Evolutionary conservation across 495 filamentous ascomycete genomes (phyloP).

Genomic region (Penicillium steckii): DNA sequence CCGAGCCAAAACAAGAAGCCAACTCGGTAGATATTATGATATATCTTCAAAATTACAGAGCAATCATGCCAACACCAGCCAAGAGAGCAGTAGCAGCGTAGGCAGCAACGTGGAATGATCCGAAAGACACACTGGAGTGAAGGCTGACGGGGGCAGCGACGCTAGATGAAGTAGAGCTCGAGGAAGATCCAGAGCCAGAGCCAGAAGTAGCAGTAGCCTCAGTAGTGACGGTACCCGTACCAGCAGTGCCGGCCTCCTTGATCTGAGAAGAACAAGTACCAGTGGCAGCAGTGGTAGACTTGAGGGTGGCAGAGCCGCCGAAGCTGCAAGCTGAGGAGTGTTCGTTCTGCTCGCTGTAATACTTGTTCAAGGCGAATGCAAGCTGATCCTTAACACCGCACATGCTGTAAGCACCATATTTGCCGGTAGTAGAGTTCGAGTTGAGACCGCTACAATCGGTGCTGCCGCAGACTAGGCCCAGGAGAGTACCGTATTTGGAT

Average conservation of each 20-base stretch:
- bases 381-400: constrained; percentile 77
- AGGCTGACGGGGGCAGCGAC: constrained; percentile 35
- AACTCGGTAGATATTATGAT: neutral
- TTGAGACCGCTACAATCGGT: constrained; percentile 69
- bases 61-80: constrained; percentile 70
- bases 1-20: neutral
- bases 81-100: constrained; percentile 64
- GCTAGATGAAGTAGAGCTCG: constrained; percentile 39
- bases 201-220: constrained; percentile 45
- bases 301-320: constrained; percentile 59
- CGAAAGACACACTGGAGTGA: constrained; percentile 38
- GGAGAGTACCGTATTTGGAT: constrained; percentile 61
- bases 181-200: constrained; percentile 19
- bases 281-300: constrained; percentile 45
- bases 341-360: constrained; percentile 64
- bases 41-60: constrained; percentile 52
- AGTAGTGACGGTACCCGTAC: constrained; percentile 63
- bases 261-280: constrained; percentile 55
- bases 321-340: constrained; percentile 71
- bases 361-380: constrained; percentile 76
- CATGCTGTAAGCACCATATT: constrained; percentile 89
- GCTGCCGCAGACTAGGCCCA: constrained; percentile 70
- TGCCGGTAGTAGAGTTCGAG: constrained; percentile 66
- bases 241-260: constrained; percentile 59
- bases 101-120: constrained; percentile 60